These are phyloP conservation scores for Paramecium primaurelia DNA, from an alignment of 73 alveolate species.

Conservation along the genomic window DNA sequence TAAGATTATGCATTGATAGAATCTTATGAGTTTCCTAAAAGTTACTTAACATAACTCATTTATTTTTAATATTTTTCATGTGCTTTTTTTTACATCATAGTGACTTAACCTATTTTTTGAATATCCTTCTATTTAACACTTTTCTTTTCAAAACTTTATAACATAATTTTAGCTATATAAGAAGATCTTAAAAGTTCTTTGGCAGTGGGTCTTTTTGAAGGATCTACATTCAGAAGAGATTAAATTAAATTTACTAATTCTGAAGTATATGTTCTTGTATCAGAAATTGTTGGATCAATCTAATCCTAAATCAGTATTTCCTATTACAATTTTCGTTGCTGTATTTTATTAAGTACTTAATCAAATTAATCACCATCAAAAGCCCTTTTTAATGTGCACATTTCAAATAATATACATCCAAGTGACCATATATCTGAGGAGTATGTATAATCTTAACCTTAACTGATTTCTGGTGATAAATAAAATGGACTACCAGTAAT, in stretches of 20 bases:
- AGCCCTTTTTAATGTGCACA: not conserved
- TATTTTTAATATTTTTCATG: not conserved
- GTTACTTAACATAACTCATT: not conserved
- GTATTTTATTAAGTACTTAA: not conserved
- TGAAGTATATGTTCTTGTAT: not conserved
- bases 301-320: not conserved
- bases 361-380: not conserved
- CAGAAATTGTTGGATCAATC: not conserved
- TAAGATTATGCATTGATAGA: not conserved
- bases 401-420: constrained; percentile 95
- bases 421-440: constrained; percentile 94
- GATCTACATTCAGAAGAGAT: not conserved
- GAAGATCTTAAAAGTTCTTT: not conserved
- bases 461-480: constrained; percentile 93
- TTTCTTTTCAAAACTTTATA: not conserved
- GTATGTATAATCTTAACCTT: not conserved
- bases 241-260: not conserved
- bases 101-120: not conserved
- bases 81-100: not conserved
- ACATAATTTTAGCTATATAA: not conserved
- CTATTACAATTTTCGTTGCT: not conserved
- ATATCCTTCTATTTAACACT: not conserved
- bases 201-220: not conserved
- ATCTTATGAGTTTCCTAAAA: not conserved
- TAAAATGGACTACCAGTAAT: constrained; percentile 92